Conservation (phyloP, 2,329 filamentous ascomycete species). For the Fusarium acutatum region DNA sequence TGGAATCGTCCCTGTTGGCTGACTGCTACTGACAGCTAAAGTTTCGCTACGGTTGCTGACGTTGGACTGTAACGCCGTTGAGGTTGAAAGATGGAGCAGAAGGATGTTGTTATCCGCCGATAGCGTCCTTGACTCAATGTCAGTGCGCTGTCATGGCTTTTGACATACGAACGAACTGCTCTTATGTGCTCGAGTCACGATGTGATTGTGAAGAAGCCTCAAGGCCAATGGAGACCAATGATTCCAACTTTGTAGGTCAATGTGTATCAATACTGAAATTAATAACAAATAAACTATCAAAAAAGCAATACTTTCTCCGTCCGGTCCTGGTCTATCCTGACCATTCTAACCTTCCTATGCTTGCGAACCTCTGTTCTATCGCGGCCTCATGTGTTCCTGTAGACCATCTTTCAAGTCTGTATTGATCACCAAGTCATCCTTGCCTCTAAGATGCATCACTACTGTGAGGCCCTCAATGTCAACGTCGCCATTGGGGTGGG, state of each 20-base stretch:
- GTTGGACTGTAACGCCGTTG: slow-evolving; percentile 22
- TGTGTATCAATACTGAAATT: not conserved
- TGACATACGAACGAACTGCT: not conserved
- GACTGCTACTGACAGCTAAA: not conserved
- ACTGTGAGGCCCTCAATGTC: slow-evolving; percentile 60
- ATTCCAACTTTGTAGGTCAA: not conserved
- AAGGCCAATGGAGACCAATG: not conserved
- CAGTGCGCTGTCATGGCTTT: not conserved
- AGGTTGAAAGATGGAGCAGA: not conserved
- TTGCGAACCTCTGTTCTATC: not conserved
- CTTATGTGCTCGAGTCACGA: not conserved
- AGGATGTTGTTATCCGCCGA: not conserved
- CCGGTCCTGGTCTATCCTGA: not conserved
- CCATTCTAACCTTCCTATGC: not conserved
- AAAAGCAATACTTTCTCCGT: not conserved
- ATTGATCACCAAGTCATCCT: slow-evolving; percentile 61
- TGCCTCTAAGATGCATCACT: slow-evolving; percentile 59
- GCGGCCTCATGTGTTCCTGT: slow-evolving; percentile 21
- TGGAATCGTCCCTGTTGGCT: slow-evolving; percentile 33
- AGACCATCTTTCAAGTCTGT: slow-evolving; percentile 54
- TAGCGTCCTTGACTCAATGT: not conserved
- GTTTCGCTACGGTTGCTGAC: slow-evolving; percentile 23
- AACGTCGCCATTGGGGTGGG: slow-evolving; percentile 47
- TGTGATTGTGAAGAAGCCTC: not conserved
- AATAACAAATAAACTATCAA: not conserved